Percentiles rank a stretch among this genome's conserved stretches.
These are phyloP conservation scores for Pleomassaria siparia DNA, from an alignment of 2,329 filamentous ascomycete species.

Conservation along the genomic window DNA sequence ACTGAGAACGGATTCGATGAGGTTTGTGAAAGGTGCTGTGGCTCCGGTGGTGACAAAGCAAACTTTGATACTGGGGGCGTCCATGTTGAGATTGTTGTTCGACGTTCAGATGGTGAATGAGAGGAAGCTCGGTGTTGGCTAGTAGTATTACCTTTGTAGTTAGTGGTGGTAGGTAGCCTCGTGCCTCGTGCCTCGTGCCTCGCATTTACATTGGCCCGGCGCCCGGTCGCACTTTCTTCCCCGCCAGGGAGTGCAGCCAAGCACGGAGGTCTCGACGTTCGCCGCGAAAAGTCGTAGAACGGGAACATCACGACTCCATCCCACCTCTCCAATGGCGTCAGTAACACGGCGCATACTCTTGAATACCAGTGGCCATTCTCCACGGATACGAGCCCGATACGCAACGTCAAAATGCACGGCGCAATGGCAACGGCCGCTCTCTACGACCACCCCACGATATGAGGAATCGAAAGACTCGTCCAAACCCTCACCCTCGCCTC, in stretches of 20 bases:
- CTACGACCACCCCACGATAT: conserved; percentile 24
- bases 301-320: conserved; percentile 13
- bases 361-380: conserved; percentile 31
- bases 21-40: conserved; percentile 76
- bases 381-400: conserved; percentile 22
- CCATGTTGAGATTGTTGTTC: neutral
- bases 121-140: neutral
- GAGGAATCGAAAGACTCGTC: conserved; percentile 18
- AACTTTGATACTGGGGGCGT: conserved; percentile 39
- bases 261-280: conserved; percentile 17
- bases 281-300: conserved; percentile 36
- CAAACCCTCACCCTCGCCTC: neutral
- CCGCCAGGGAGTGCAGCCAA: too few relatives aligned
- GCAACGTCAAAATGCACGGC: conserved; percentile 15
- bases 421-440: conserved; percentile 39
- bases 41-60: conserved; percentile 93
- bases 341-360: conserved; percentile 36
- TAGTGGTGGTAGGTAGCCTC: neutral
- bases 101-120: too few relatives aligned
- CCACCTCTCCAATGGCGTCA: conserved; percentile 39
- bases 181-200: too few relatives aligned
- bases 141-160: neutral
- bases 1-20: conserved; percentile 68
- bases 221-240: conserved; percentile 25
- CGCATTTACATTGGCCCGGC: conserved; percentile 5